Evolutionary conservation across 148 eudicot genomes (phyloP), one percentile per base, ranked within the genome.

Genomic region (Amaranthus cruentus): DNA sequence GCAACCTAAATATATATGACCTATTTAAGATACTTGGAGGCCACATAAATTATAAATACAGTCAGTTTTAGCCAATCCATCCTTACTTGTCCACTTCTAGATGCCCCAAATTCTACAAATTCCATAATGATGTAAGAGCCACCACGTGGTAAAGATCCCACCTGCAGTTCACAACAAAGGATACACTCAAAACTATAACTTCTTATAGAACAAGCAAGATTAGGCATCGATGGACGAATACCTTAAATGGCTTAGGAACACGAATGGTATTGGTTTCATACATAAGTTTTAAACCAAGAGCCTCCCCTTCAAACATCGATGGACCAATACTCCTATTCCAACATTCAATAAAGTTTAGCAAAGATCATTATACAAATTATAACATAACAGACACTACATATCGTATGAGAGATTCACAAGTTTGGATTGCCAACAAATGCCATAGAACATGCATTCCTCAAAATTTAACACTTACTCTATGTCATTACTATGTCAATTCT

Each of bases 101-200:
- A 90, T 69, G 83, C 81, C 78, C 99, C 97, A 81, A 92, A 92
- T 78, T 92, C 97, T 50, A 95, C 84, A 54, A 84, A 95, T 81
- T 95, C 99, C 97, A 95, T 91, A 47, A 95, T 95, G 76, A 95
- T 95, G 82, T 77, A 95, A 15, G 99, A 95, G 71, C 99, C 99
- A 55, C 99, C 96, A 54, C 81, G 79, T 51, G 94, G 94, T 18
- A 95, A 76, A 71, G 91, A 62, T 75, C 99, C 99, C 54, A 90
- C 84, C 99, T 95, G 76, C 78, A 80, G 71, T 76, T 65, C 79
- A 76, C 70, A 68, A 70, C 52, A 63, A 48, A 63, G 54, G 69
- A 70, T 63, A 62, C 75, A 75, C 69, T 79, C 69, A 72, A 69
- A 69, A 18, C 18, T 18, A 18, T 18, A 18, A 18, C 18, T 18